Conservation (phyloP, 495 filamentous ascomycete genomes). For the Choiromyces venosus region DNA sequence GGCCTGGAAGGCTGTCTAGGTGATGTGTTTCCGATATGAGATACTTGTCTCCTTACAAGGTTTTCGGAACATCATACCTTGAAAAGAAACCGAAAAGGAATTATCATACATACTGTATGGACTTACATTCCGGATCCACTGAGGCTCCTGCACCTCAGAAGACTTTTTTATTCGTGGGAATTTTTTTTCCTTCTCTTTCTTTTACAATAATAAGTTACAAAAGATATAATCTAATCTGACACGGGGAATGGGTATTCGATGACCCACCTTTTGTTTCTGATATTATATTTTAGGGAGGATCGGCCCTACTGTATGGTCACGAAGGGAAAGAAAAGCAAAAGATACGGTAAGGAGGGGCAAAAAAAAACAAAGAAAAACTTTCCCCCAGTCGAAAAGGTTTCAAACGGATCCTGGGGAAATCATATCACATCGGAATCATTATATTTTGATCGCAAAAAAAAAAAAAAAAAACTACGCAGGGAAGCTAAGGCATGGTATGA, state of each 20-base stretch:
- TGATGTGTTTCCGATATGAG: neutral
- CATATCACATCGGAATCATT: neutral
- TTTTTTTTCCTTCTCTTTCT: neutral
- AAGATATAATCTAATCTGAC: neutral
- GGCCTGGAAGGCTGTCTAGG: too few relatives aligned
- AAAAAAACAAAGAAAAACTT: neutral
- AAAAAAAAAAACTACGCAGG: neutral
- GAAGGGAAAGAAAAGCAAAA: neutral
- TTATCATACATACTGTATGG: neutral
- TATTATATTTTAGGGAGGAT: neutral
- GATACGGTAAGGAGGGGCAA: neutral
- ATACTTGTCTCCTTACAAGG: neutral
- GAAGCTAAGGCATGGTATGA: neutral
- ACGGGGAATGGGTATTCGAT: neutral
- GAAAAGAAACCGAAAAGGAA: neutral
- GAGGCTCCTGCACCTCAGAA: neutral
- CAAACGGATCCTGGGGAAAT: neutral
- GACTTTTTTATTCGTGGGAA: neutral
- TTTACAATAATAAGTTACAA: neutral
- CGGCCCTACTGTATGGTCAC: neutral
- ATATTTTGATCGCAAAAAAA: neutral
- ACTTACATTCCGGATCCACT: neutral
- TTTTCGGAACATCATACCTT: neutral
- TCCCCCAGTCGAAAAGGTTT: neutral
- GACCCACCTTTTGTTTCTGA: slow-evolving; percentile 1